phyloP scores from a whole-genome alignment of 2,329 filamentous ascomycete genomes.

The Emericellopsis atlantica region DNA sequence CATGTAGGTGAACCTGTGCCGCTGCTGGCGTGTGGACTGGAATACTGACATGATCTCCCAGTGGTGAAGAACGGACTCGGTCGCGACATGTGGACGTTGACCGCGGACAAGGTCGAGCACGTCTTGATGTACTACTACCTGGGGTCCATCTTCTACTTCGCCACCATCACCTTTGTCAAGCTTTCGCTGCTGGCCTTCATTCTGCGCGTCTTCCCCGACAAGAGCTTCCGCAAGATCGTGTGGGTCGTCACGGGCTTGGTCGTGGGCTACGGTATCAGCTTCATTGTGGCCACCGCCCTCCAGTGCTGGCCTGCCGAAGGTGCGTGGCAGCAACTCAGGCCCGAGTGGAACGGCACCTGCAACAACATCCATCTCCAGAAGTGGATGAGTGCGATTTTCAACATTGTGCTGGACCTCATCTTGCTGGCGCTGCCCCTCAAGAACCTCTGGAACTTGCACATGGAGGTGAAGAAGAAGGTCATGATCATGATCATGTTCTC shows the following conservation, averaged over 20 bases:
- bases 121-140: conserved; percentile 34
- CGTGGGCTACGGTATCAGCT: conserved; percentile 24
- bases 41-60: conserved; percentile 10
- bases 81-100: conserved; percentile 36
- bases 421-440: conserved; percentile 37
- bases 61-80: conserved; percentile 36
- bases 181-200: conserved; percentile 41
- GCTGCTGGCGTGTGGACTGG: too few relatives aligned
- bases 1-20: background rate
- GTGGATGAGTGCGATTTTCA: conserved; percentile 37
- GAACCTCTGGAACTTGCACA: conserved; percentile 25
- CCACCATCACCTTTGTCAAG: conserved; percentile 31
- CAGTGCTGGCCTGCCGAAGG: conserved; percentile 37
- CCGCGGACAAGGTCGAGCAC: conserved; percentile 22
- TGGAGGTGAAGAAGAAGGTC: conserved; percentile 35
- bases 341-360: conserved; percentile 31
- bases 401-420: conserved; percentile 37
- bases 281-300: conserved; percentile 30
- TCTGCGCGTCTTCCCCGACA: conserved; percentile 36
- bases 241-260: conserved; percentile 26
- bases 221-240: conserved; percentile 23
- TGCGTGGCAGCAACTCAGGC: conserved; percentile 41
- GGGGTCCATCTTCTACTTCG: conserved; percentile 31
- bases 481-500: conserved; percentile 36
- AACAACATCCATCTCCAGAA: conserved; percentile 32